phyloP scores from a whole-genome alignment of 1,284 basidiomycete genomes.

The Cystobasidiaceae sp. region DNA sequence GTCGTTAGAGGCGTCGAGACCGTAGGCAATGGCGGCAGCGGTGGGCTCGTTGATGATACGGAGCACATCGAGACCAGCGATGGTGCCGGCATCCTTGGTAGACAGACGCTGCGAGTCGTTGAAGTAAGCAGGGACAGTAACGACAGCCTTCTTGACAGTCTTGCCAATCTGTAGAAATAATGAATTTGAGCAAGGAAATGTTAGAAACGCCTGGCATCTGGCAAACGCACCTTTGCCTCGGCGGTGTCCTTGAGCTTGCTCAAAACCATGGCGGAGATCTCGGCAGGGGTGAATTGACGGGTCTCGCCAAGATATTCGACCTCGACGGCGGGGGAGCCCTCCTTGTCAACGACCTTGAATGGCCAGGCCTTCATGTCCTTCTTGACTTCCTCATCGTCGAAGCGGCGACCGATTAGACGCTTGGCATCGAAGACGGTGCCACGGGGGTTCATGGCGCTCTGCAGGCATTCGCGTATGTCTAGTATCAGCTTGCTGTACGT shows the following conservation, averaged over 20 bases:
- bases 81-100: constrained; percentile 60
- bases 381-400: constrained; percentile 64
- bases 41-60: constrained; percentile 64
- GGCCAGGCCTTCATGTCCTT: constrained; percentile 69
- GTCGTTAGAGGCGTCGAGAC: constrained; percentile 59
- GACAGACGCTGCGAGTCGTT: constrained; percentile 64
- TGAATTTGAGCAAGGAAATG: background rate
- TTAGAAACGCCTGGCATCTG: background rate
- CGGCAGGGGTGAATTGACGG: constrained; percentile 59
- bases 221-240: constrained; percentile 52
- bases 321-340: constrained; percentile 50
- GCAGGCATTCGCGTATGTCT: too few species aligned
- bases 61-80: constrained; percentile 61
- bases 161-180: constrained; percentile 46
- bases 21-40: constrained; percentile 52
- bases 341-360: constrained; percentile 58
- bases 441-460: constrained; percentile 86
- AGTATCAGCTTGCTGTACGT: too few species aligned
- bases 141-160: constrained; percentile 61
- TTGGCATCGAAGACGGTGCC: constrained; percentile 85
- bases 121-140: constrained; percentile 67
- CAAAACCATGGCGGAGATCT: constrained; percentile 97
- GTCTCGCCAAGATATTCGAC: constrained; percentile 58
- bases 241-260: constrained; percentile 91
- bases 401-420: constrained; percentile 94